Evolutionary conservation across 1,139 yeast genomes (phyloP), one percentile per base, ranked within the genome.

Genomic region (Lipomyces yarrowii): DNA sequence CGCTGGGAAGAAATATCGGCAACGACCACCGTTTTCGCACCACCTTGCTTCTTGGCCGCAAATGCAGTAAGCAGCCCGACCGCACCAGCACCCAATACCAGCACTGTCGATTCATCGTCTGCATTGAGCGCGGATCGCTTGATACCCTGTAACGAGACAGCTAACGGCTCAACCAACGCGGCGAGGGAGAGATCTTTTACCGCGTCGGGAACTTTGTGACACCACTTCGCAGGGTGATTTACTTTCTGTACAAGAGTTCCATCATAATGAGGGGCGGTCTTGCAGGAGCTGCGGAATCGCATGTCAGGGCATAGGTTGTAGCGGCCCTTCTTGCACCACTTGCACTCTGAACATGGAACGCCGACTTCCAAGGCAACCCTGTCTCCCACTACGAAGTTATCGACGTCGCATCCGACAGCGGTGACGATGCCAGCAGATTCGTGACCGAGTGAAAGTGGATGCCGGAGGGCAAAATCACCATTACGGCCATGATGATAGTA

Each of bases 81-180:
- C 5, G 96, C 96, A n/a, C 96, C 96, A 48, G 96, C 96, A 57
- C 96, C 96, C 71, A 89, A 87, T 1, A 90, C 89, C 57, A 86
- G 87, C 46, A 88, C 91, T 32, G 81, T 78, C 64, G 87, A 89
- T 11, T 18, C 48, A 21, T 42, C 48, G 65, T 92, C 93, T 72
- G 88, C 86, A 55, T 77, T 79, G 63, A 88, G 79, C 55, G 80
- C 79, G 7, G 87, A 91, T 61, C 87, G 81, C 74, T 86, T 86
- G 63, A 86, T 82, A 1, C 92, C 91, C 75, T 90, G 96, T 1
- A 90, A 91, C 42, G 90, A 96, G 58, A 90, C 96, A 32, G 90
- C 83, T 74, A 90, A 80, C 56, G 96, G 96, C 77, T 90, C 96
- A 54, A 88, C 89, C 75, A 90, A 77, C 0, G 96, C 96, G 68